These are phyloP conservation scores for Aureobasidium sp. DNA, from an alignment of 2,329 filamentous ascomycete species.

Conservation along the genomic window DNA sequence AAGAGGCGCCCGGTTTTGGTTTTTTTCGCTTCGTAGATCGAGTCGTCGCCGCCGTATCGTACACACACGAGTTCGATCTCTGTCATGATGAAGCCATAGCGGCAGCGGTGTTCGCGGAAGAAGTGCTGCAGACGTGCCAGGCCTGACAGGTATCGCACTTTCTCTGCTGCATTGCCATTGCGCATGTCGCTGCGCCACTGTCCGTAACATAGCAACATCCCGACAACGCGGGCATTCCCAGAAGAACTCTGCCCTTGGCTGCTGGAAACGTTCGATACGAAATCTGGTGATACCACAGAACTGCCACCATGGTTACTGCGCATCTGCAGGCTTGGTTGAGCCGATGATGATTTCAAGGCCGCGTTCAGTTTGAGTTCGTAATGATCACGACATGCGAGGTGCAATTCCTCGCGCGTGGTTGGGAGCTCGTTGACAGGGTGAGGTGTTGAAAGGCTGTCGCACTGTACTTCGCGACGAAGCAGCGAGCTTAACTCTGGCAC, in stretches of 20 bases:
- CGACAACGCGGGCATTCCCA: slow-evolving; percentile 55
- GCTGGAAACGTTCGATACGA: slow-evolving; percentile 51
- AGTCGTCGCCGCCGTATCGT: slow-evolving; percentile 54
- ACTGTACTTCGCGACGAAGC: neutral
- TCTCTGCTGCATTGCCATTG: slow-evolving; percentile 66
- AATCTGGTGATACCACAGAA: slow-evolving; percentile 51
- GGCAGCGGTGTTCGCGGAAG: slow-evolving; percentile 88
- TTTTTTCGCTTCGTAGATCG: slow-evolving; percentile 10
- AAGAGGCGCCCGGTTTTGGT: neutral
- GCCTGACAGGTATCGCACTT: slow-evolving; percentile 80
- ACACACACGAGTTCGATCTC: slow-evolving; percentile 92
- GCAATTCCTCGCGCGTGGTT: neutral
- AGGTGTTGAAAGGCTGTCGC: neutral
- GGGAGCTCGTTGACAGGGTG: neutral
- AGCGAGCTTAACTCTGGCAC: neutral
- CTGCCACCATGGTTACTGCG: slow-evolving; percentile 21
- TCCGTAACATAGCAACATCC: slow-evolving; percentile 85
- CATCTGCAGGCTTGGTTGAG: slow-evolving; percentile 27
- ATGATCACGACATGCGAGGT: slow-evolving; percentile 39
- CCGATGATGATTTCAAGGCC: slow-evolving; percentile 44
- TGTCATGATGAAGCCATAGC: slow-evolving; percentile 93
- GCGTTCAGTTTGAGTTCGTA: slow-evolving; percentile 84
- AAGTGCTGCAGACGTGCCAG: slow-evolving; percentile 78
- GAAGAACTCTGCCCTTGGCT: slow-evolving; percentile 41
- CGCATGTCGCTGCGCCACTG: slow-evolving; percentile 95